Percentiles rank a stretch among this genome's conserved stretches.
Conservation (phyloP, 2,329 filamentous ascomycete species). For the Karstenula rhodostoma region DNA sequence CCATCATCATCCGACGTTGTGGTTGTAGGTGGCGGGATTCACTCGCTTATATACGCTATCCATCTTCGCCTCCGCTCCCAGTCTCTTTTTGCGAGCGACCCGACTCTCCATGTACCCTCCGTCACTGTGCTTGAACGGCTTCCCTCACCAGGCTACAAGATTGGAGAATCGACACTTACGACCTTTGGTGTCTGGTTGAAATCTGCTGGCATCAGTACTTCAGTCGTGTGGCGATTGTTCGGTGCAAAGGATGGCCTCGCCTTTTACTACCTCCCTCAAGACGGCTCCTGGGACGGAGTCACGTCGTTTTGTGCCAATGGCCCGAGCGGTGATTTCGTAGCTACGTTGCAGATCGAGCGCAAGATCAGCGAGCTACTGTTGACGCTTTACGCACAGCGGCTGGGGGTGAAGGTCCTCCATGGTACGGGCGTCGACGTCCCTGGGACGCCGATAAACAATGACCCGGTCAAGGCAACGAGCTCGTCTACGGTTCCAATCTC, state of each 20-base stretch:
- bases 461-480: neutral
- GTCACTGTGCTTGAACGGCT: neutral
- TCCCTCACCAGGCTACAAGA: neutral
- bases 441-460: neutral
- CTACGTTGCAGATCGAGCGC: constrained; percentile 3
- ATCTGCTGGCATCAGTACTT: neutral
- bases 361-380: constrained; percentile 1
- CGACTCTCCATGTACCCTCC: neutral
- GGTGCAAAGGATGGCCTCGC: constrained; percentile 1
- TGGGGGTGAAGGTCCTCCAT: constrained; percentile 1
- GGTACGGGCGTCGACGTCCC: neutral
- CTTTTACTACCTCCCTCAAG: neutral
- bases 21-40: constrained; percentile 1
- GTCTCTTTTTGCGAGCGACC: constrained; percentile 1
- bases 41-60: constrained; percentile 1
- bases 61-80: constrained; percentile 1
- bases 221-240: neutral
- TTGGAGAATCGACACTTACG: neutral
- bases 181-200: neutral
- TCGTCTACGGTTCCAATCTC: neutral
- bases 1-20: neutral
- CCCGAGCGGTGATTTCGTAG: neutral
- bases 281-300: neutral
- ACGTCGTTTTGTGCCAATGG: neutral
- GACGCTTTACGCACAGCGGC: neutral